Conservation (phyloP, 352 stramenopile species). For the Pythium pyrilobum region DNA sequence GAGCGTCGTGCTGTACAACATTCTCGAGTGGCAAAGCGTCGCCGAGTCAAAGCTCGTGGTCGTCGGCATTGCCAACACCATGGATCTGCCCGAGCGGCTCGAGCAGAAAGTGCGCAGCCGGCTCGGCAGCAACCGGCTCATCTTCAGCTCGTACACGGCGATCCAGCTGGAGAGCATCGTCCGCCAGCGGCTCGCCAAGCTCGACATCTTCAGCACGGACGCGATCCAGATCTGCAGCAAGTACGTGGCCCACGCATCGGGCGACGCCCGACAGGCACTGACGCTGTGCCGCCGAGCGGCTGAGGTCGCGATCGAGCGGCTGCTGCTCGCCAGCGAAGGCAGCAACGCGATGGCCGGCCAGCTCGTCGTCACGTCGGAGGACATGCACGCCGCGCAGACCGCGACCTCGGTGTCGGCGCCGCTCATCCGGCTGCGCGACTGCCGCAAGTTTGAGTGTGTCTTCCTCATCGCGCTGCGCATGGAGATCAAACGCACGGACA, state of each 20-base stretch:
- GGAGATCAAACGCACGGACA: slow-evolving; percentile 42
- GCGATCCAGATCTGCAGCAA: slow-evolving; percentile 65
- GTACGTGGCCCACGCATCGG: slow-evolving; percentile 58
- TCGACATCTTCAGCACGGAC: slow-evolving; percentile 56
- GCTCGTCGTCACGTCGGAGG: slow-evolving; percentile 38
- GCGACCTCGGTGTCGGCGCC: slow-evolving; percentile 50
- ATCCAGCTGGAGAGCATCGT: slow-evolving; percentile 64
- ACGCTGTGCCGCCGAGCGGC: slow-evolving; percentile 62
- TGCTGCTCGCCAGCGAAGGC: slow-evolving; percentile 1
- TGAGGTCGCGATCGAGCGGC: slow-evolving; percentile 45
- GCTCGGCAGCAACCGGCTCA: slow-evolving; percentile 57
- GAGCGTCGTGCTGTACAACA: slow-evolving; percentile 74
- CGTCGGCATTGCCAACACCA: slow-evolving; percentile 75
- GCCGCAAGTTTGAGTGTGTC: slow-evolving; percentile 69
- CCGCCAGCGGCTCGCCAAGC: slow-evolving; percentile 42
- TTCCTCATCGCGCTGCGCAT: slow-evolving; percentile 63
- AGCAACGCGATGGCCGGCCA: slow-evolving; percentile 3
- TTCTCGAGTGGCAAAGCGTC: slow-evolving; percentile 66
- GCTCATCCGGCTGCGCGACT: slow-evolving; percentile 43
- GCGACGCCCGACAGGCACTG: slow-evolving; percentile 58
- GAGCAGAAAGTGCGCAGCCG: slow-evolving; percentile 66
- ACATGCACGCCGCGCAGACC: slow-evolving; percentile 48
- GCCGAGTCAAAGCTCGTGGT: slow-evolving; percentile 57
- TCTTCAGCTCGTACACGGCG: slow-evolving; percentile 61
- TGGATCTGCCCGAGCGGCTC: slow-evolving; percentile 70